Evolutionary conservation across 495 filamentous ascomycete genomes (phyloP).

Genomic region (Aspergillus cristatus): DNA sequence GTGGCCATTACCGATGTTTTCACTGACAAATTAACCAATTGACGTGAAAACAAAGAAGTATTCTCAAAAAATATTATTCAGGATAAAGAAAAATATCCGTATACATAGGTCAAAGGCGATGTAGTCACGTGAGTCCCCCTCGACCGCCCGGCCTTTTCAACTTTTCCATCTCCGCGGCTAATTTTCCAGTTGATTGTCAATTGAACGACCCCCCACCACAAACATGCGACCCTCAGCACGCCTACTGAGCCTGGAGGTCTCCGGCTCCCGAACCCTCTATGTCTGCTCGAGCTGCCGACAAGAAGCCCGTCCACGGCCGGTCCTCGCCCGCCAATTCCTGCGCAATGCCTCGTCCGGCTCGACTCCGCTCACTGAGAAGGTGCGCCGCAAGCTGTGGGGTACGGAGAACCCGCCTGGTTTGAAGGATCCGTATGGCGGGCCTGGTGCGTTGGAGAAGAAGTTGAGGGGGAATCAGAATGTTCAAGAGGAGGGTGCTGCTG

Average conservation of each 20-base stretch:
- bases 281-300: constrained; percentile 38
- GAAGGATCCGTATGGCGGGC: constrained; percentile 42
- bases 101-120: no score
- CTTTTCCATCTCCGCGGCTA: constrained; percentile 14
- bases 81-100: no score
- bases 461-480: constrained; percentile 13
- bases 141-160: no score
- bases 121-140: no score
- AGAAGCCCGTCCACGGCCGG: constrained; percentile 29
- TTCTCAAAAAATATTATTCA: no score
- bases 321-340: constrained; percentile 32
- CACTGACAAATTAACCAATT: no score
- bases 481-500: constrained; percentile 9
- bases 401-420: constrained; percentile 45
- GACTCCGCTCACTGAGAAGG: constrained; percentile 36
- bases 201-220: constrained; percentile 17
- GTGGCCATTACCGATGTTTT: no score
- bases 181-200: no score
- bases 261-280: constrained; percentile 17
- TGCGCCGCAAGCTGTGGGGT: constrained; percentile 48
- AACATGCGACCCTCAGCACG: constrained; percentile 34
- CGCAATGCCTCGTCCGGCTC: constrained; percentile 30
- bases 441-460: constrained; percentile 23
- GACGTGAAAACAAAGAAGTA: no score
- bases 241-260: constrained; percentile 27